A percentile compares a stretch with the other conserved stretches of the same genome.
Evolutionary conservation across 441 rosid species (phyloP).

Genomic region (Croton setiger): DNA sequence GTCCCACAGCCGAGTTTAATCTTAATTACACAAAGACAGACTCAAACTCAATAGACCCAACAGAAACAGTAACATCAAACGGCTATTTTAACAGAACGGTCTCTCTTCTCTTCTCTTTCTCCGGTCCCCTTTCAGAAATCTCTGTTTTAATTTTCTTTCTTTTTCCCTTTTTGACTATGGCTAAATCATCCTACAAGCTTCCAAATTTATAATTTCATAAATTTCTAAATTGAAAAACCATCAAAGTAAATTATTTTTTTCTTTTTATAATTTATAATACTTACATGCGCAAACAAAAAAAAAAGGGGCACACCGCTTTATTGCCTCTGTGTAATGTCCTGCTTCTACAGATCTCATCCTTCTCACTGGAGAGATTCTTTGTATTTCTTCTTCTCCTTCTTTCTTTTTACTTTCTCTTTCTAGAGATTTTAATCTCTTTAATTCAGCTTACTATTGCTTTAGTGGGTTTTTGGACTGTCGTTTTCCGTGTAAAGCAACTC

Average conservation of each 20-base stretch:
- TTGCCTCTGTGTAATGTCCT: constrained; percentile 26
- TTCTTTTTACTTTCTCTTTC: constrained; percentile 16
- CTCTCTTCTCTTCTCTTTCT: constrained; percentile 13
- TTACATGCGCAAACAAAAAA: constrained; percentile 49
- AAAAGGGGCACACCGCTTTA: constrained; percentile 46
- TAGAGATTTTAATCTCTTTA: constrained; percentile 9
- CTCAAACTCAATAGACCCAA: not conserved
- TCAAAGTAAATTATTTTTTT: constrained; percentile 4
- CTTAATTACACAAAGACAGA: constrained; percentile 3
- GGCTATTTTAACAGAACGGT: constrained; percentile 26
- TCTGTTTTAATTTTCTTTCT: constrained; percentile 10
- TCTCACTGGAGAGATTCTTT: constrained; percentile 3
- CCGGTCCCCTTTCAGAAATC: constrained; percentile 26
- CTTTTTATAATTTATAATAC: constrained; percentile 3
- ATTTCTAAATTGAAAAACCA: not conserved
- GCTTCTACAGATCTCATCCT: constrained; percentile 24
- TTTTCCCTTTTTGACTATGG: not conserved
- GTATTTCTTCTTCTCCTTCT: constrained; percentile 5
- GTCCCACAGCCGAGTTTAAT: constrained; percentile 8
- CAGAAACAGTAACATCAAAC: constrained; percentile 20
- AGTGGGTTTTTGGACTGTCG: constrained; percentile 31
- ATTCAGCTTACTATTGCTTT: constrained; percentile 6
- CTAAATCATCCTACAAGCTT: not conserved
- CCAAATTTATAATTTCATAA: not conserved
- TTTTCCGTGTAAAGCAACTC: constrained; percentile 45